Conservation (phyloP, 129 eudicot genomes). For the Gnaphalium uliginosum region DNA sequence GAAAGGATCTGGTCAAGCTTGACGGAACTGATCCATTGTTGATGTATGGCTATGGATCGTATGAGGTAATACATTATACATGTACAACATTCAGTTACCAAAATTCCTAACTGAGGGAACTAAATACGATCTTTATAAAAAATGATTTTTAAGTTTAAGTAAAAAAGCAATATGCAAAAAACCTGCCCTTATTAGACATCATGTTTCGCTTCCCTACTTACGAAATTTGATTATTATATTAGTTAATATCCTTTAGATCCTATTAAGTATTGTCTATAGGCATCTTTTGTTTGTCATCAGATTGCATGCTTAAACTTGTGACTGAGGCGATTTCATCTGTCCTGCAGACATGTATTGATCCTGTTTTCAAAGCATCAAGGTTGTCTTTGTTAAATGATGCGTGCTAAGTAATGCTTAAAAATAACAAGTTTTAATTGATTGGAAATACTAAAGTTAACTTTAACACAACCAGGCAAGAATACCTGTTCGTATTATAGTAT, state of each 20-base stretch:
- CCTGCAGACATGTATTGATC: conserved; percentile 75
- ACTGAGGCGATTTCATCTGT: conserved; percentile 33
- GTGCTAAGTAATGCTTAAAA: too few relatives aligned
- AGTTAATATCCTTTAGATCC: not conserved
- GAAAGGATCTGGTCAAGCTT: conserved; percentile 80
- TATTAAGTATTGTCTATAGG: not conserved
- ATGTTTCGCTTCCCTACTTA: not conserved
- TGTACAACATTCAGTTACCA: not conserved
- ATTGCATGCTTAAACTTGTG: conserved; percentile 20
- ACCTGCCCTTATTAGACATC: not conserved
- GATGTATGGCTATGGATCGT: conserved; percentile 95
- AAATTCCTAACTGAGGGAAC: not conserved
- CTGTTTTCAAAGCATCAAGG: conserved; percentile 75
- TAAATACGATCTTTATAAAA: too few relatives aligned
- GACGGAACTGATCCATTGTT: conserved; percentile 87
- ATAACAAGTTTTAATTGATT: too few relatives aligned
- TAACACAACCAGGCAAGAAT: too few relatives aligned
- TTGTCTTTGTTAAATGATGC: conserved; percentile 76
- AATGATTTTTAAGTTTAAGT: not conserved
- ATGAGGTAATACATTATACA: conserved; percentile 84
- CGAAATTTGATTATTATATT: too few relatives aligned
- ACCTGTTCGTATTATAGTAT: too few relatives aligned
- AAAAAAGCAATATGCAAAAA: not conserved
- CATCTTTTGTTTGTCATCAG: conserved; percentile 8
- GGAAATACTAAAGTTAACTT: too few relatives aligned